These are phyloP conservation scores for Bimuria novae-zelandiae DNA, from an alignment of 2,329 filamentous ascomycete genomes.

Conservation along the genomic window DNA sequence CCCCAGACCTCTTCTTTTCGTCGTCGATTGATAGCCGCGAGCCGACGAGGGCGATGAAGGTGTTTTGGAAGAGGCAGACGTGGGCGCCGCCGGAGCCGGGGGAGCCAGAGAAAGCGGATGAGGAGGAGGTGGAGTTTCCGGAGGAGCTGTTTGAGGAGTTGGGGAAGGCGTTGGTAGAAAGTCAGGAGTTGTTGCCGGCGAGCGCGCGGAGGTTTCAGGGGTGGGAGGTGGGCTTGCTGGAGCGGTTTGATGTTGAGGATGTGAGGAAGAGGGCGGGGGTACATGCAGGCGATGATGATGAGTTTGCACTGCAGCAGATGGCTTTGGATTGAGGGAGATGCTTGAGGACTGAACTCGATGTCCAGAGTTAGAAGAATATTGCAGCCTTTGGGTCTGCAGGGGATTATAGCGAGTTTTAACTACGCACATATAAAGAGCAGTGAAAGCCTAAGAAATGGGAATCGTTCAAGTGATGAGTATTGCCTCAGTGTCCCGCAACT, in stretches of 20 bases:
- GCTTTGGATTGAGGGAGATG: no score
- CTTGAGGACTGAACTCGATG: no score
- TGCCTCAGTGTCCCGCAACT: no score
- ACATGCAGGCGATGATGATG: background rate
- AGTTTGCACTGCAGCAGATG: no score
- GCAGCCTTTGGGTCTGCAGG: no score
- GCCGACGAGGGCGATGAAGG: slow-evolving; percentile 59
- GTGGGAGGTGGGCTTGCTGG: slow-evolving; percentile 70
- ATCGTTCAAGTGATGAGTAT: no score
- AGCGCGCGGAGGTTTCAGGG: slow-evolving; percentile 63
- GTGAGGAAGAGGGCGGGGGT: background rate
- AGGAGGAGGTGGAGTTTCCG: slow-evolving; percentile 61
- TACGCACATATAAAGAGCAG: no score
- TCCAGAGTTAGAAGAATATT: no score
- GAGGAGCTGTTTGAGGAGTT: slow-evolving; percentile 55
- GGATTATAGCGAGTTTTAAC: no score
- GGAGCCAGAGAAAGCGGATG: slow-evolving; percentile 46
- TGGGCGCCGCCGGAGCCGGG: slow-evolving; percentile 31
- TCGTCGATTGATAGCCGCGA: slow-evolving; percentile 46
- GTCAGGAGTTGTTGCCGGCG: slow-evolving; percentile 59
- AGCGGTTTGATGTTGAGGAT: slow-evolving; percentile 52
- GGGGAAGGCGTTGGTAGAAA: slow-evolving; percentile 51
- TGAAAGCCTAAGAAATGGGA: no score
- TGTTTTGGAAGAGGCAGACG: slow-evolving; percentile 55
- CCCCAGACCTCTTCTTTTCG: slow-evolving; percentile 62